A percentile compares a stretch with the other conserved stretches of the same genome.
Evolutionary conservation across 2,329 filamentous ascomycete genomes (phyloP).

Genomic region (Penicillium sp.): DNA sequence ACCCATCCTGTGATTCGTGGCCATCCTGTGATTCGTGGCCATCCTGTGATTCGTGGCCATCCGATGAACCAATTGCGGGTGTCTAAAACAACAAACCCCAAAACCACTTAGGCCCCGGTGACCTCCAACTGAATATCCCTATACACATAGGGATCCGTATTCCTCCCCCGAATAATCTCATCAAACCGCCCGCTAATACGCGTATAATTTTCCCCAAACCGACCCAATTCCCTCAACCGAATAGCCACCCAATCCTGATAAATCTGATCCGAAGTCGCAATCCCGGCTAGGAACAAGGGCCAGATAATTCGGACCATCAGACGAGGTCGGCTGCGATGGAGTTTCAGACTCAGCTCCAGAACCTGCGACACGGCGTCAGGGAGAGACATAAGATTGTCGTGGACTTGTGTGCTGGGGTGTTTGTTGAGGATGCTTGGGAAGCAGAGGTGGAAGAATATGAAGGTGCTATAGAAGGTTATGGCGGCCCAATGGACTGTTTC

Average conservation of each 20-base stretch:
- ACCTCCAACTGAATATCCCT: background rate
- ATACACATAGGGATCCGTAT: slow-evolving; percentile 10
- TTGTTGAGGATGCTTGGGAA: slow-evolving; percentile 15
- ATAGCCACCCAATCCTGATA: slow-evolving; percentile 31
- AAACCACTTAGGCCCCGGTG: background rate
- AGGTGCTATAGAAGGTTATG: slow-evolving; percentile 24
- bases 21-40: no score
- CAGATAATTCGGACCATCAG: slow-evolving; percentile 26
- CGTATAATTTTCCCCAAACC: slow-evolving; percentile 25
- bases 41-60: no score
- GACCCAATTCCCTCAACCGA: slow-evolving; percentile 24
- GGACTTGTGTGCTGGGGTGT: background rate
- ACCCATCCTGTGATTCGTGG: no score
- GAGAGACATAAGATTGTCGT: slow-evolving; percentile 13
- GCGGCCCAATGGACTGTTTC: slow-evolving; percentile 27
- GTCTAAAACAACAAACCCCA: no score
- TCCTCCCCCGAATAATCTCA: slow-evolving; percentile 21
- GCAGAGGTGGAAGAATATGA: slow-evolving; percentile 26
- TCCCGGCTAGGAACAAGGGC: slow-evolving; percentile 27
- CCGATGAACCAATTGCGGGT: no score
- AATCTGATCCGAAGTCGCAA: slow-evolving; percentile 25
- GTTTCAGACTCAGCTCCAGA: slow-evolving; percentile 23
- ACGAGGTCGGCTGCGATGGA: slow-evolving; percentile 23
- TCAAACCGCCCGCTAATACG: slow-evolving; percentile 23
- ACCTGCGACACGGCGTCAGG: slow-evolving; percentile 20